Base-by-base conservation (phyloP, 176 grass and related monocot species). In the Elaeis guineensis region DNA sequence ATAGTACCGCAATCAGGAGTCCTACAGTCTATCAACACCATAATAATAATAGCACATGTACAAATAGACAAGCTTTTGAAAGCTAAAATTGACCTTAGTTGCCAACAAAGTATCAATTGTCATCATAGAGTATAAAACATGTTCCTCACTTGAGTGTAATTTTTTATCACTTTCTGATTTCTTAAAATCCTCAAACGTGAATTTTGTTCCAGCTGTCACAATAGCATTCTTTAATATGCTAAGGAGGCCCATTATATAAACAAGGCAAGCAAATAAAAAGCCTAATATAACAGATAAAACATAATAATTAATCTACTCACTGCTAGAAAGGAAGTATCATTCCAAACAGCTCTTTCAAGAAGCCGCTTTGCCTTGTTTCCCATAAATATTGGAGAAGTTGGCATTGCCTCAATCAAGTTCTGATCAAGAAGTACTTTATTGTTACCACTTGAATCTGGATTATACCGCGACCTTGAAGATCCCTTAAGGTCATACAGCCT, bases 341-440 rank as follows among this genome's bases (percentile, higher is more conserved):
- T 97, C 93, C 93, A 97, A 76, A 97, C 88, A 82, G 93, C 93
- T 66, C 93, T 87, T 79, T 89, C 93, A 29, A 97, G 64, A 28
- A 97, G 61, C 59, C 93, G 70, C 58, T 97, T 97, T 51, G 93
- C 93, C 69, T 97, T 97, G 80, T 97, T 91, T 68, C 93, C 93
- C n/a, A 97, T 87, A 78, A 97, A 97, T 85, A 97, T 97, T 5
- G 93, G 93, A 16, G 93, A 97, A n/a, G 76, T 97, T 49, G 93
- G 93, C 93, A 97, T 97, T 57, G 88, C 82, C 60, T 97, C 93
- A 23, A 97, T 85, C 70, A 97, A 88, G 73, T 97, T 97, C 79
- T 97, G 87, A 76, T 97, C 93, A 75, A 97, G 93, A 66, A 97
- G 84, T 22, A 97, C 93, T 75, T 88, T 97, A 61, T 97, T 97